Evolutionary conservation across 352 stramenopile genomes (phyloP).

Genomic region (Elongisporangium prolatum): DNA sequence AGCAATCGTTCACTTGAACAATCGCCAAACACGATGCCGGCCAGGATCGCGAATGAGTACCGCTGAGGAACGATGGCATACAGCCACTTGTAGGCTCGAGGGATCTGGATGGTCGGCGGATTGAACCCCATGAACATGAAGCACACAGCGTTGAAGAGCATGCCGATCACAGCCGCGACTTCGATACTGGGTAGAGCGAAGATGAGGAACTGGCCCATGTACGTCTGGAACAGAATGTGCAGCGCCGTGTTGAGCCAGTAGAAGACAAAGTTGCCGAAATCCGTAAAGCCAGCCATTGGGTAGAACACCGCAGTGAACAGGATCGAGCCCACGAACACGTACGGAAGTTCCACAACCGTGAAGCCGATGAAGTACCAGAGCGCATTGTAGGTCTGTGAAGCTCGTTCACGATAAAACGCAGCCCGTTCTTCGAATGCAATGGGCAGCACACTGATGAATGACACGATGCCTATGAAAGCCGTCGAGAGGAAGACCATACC

Average conservation of each 20-base stretch:
- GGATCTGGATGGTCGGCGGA: slow-evolving; percentile 29
- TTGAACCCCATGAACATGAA: slow-evolving; percentile 41
- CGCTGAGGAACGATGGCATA: slow-evolving; percentile 27
- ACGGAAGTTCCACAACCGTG: slow-evolving; percentile 23
- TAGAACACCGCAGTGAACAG: slow-evolving; percentile 29
- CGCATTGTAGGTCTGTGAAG: slow-evolving; percentile 81
- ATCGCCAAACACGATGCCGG: slow-evolving; percentile 34
- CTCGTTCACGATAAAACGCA: slow-evolving; percentile 71
- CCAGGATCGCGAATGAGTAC: slow-evolving; percentile 31
- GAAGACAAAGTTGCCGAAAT: slow-evolving; percentile 18
- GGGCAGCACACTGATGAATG: slow-evolving; percentile 70
- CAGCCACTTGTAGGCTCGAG: slow-evolving; percentile 35
- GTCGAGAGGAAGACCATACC: slow-evolving; percentile 85
- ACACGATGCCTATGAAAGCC: slow-evolving; percentile 79
- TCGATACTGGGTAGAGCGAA: slow-evolving; percentile 33
- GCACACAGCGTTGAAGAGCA: slow-evolving; percentile 33
- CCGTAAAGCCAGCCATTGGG: slow-evolving; percentile 38
- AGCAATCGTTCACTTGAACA: slow-evolving; percentile 27
- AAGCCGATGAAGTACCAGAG: slow-evolving; percentile 54
- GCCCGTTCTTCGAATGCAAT: slow-evolving; percentile 82
- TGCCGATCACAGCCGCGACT: slow-evolving; percentile 24
- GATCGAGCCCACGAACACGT: slow-evolving; percentile 16
- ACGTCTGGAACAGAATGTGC: slow-evolving; percentile 33
- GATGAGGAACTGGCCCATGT: slow-evolving; percentile 27
- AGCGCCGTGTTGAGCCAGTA: slow-evolving; percentile 33